Evolutionary conservation across 2,329 filamentous ascomycete genomes (phyloP), one percentile per base, ranked within the genome.

Genomic region (Neofusicoccum laricinum): DNA sequence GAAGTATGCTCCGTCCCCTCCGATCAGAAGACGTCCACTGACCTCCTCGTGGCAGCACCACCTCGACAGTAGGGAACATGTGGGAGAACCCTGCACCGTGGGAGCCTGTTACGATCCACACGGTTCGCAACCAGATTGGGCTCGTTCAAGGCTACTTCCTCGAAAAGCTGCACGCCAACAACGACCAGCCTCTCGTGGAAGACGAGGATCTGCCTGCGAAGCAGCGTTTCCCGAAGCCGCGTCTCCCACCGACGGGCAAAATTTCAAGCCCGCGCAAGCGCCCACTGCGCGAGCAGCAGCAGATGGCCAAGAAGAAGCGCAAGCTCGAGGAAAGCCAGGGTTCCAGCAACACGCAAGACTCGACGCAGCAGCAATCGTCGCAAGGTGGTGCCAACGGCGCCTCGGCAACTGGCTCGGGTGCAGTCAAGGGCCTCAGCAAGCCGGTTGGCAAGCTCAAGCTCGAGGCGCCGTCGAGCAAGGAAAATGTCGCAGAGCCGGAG

Each of bases 191-290:
- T 48, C 84, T 99, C 68, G 82, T 96, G 61, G 95, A 99, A 80
- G 95, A 99, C 78, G 92, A 98, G 73, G 94, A 99, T 70, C 81
- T 99, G 25, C 95, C 96, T 15, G 86, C 89, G 63, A 99, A 99
- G 79, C 95, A 99, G 79, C 85, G 92, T 41, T 85, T 86, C 70
- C 84, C 84, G 32, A 86, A 86, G 70, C 84, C 84, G 21, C 78
- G 85, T 59, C 76, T 87, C 49, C 81, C 90, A 80, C 79, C 92
- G 80, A 93, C 89, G 19, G 92, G 92, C 72, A 96, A 96, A 82
- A 96, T 96, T 69, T 90, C 90, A 11, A 90, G 88, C 61, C 91
- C 92, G 36, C 88, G 93, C 70, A 96, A 96, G 80, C 84, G 91
- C 7, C 91, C 92, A 36, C 85, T 92, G 21, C 89, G 90, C 73